Conservation (phyloP, 2,329 filamentous ascomycete genomes). For the Ascocoryne sarcoides region DNA sequence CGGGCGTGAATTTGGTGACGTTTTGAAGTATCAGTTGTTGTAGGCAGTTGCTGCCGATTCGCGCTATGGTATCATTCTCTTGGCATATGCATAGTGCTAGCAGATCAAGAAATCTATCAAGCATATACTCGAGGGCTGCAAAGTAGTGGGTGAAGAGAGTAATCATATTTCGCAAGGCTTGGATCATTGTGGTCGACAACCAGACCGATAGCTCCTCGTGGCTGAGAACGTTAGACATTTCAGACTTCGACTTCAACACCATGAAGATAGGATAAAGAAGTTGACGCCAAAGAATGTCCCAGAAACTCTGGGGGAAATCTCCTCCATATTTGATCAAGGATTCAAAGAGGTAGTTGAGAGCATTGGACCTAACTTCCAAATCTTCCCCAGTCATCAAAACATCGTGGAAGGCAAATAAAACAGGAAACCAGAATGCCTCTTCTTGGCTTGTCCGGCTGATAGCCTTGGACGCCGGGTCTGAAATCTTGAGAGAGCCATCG, state of each 20-base stretch:
- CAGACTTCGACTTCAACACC: constrained; percentile 89
- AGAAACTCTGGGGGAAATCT: constrained; percentile 88
- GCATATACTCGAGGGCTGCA: constrained; percentile 90
- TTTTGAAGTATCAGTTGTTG: constrained; percentile 96
- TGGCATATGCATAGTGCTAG: constrained; percentile 95
- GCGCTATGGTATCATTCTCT: constrained; percentile 95
- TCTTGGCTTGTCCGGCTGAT: constrained; percentile 79
- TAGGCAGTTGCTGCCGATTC: constrained; percentile 96
- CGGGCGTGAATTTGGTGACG: constrained; percentile 77
- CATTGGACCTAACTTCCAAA: constrained; percentile 83
- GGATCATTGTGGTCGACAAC: constrained; percentile 99
- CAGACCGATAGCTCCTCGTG: constrained; percentile 97
- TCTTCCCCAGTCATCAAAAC: constrained; percentile 99
- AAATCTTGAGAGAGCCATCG: constrained; percentile 27
- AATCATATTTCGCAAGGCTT: constrained; percentile 96
- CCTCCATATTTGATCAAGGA: constrained; percentile 83
- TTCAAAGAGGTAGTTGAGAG: constrained; percentile 94
- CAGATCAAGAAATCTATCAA: constrained; percentile 92
- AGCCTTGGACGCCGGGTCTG: constrained; percentile 42
- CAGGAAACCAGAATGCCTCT: constrained; percentile 97
- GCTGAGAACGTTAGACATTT: constrained; percentile 91
- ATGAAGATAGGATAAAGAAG: constrained; percentile 97
- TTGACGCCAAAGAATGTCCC: constrained; percentile 97
- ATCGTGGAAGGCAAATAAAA: constrained; percentile 96
- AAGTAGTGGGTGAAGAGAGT: constrained; percentile 99